Evolutionary conservation across 2,329 filamentous ascomycete genomes (phyloP).

Genomic region (Exophiala sp.): DNA sequence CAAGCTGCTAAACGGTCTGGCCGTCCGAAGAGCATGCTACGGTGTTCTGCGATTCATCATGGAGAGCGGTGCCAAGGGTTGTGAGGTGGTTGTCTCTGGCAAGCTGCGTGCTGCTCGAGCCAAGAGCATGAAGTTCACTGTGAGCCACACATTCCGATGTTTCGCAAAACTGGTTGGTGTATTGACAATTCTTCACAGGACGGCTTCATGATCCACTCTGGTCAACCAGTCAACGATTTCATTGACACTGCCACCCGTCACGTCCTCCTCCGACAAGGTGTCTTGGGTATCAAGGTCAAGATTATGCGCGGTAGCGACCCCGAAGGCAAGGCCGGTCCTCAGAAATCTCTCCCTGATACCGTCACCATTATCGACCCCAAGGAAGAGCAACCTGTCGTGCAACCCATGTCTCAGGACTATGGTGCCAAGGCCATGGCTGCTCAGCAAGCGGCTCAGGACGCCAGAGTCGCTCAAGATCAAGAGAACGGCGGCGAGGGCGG

Average conservation of each 20-base stretch:
- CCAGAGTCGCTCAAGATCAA: conserved; percentile 58
- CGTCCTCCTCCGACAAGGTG: conserved; percentile 99
- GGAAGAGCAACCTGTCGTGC: conserved; percentile 93
- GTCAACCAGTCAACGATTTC: conserved; percentile 99
- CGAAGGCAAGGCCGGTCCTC: conserved; percentile 96
- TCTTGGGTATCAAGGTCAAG: conserved; percentile 99
- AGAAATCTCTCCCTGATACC: conserved; percentile 95
- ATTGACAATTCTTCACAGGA: conserved; percentile 49
- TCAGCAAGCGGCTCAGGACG: conserved; percentile 53
- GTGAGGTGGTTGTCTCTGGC: conserved; percentile 98
- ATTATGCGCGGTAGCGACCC: conserved; percentile 99
- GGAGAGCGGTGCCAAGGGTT: conserved; percentile 99
- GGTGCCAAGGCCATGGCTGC: conserved; percentile 80
- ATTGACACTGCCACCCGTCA: conserved; percentile 98
- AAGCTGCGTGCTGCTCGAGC: conserved; percentile 98
- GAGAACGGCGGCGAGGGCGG: conserved; percentile 39
- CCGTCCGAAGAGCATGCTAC: conserved; percentile 98
- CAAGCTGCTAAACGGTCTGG: conserved; percentile 99
- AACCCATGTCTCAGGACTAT: conserved; percentile 98
- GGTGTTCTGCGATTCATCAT: conserved; percentile 99
- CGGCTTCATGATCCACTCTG: conserved; percentile 99
- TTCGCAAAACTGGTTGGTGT: neutral
- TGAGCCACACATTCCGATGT: conserved; percentile 38
- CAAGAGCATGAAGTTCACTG: conserved; percentile 99
- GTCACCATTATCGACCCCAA: conserved; percentile 99